These are phyloP conservation scores for Yarrowia porcina DNA, from an alignment of 805 yeast genomes.

Conservation along the genomic window DNA sequence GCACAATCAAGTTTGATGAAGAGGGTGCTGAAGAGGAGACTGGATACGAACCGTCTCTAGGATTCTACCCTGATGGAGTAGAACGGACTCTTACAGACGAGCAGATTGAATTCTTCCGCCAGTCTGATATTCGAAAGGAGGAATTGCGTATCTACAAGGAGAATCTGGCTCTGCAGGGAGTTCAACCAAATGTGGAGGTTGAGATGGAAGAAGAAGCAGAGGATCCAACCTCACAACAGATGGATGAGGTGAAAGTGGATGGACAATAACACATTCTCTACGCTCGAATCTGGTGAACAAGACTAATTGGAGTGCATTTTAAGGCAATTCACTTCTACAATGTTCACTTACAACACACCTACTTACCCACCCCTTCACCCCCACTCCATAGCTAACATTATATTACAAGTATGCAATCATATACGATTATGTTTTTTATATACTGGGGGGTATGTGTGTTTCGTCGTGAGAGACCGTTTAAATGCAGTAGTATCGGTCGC, in stretches of 20 bases:
- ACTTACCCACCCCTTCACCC: no score
- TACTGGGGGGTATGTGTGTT: constrained; percentile 1
- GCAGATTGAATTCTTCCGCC: constrained; percentile 31
- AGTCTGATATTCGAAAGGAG: constrained; percentile 28
- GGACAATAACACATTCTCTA: no score
- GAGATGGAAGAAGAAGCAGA: neutral
- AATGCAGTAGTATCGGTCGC: constrained; percentile 94
- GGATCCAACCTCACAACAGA: constrained; percentile 1
- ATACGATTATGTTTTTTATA: constrained; percentile 11
- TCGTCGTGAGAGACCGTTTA: constrained; percentile 37
- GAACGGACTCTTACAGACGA: constrained; percentile 32
- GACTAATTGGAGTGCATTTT: no score
- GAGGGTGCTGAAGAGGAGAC: neutral
- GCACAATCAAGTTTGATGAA: neutral
- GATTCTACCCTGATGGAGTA: constrained; percentile 32
- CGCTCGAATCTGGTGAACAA: no score
- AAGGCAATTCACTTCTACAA: no score
- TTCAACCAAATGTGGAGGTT: no score
- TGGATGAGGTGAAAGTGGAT: neutral
- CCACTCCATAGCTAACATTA: neutral
- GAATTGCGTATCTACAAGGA: constrained; percentile 6
- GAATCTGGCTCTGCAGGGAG: neutral
- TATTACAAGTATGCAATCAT: neutral
- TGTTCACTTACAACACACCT: neutral
- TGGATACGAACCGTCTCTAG: neutral